Percentiles rank a stretch among this genome's conserved stretches.
Evolutionary conservation across 164 flowering plant species (phyloP).

Genomic region (Tinospora cordifolia): DNA sequence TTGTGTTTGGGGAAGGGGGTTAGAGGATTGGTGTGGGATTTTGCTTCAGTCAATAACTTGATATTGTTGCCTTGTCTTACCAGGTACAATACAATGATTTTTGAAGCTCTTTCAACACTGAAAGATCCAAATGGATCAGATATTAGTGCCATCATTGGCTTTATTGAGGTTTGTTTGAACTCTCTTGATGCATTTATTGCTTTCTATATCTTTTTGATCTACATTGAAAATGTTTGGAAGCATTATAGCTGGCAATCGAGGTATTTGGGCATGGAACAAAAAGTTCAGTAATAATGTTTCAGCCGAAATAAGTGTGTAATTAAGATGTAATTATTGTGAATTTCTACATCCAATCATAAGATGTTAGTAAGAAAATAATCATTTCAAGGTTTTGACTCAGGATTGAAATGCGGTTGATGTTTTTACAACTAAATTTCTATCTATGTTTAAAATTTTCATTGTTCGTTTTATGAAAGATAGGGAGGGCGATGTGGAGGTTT

Average conservation of each 20-base stretch:
- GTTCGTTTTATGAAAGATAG: too few species aligned
- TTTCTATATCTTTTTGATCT: not conserved
- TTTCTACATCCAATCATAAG: constrained; percentile 1
- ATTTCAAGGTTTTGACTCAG: not conserved
- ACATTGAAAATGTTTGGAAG: not conserved
- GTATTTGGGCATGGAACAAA: not conserved
- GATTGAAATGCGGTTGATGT: too few species aligned
- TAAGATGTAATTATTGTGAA: not conserved
- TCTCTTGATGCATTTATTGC: not conserved
- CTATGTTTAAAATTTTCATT: too few species aligned
- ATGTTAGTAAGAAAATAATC: not conserved
- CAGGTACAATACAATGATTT: constrained; percentile 56
- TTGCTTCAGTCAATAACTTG: constrained; percentile 7
- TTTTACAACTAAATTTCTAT: too few species aligned
- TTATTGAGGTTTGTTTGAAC: constrained; percentile 48
- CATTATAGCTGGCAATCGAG: not conserved
- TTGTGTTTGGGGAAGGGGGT: too few species aligned
- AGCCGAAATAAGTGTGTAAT: not conserved
- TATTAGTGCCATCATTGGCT: constrained; percentile 34
- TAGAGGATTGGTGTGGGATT: not conserved
- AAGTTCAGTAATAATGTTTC: not conserved
- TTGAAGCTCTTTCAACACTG: constrained; percentile 56
- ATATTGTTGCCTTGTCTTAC: constrained; percentile 7
- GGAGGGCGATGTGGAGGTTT: too few species aligned
- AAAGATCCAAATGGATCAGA: constrained; percentile 65